Base-by-base conservation (phyloP, 352 stramenopile species). In the Pythium periplocum region DNA sequence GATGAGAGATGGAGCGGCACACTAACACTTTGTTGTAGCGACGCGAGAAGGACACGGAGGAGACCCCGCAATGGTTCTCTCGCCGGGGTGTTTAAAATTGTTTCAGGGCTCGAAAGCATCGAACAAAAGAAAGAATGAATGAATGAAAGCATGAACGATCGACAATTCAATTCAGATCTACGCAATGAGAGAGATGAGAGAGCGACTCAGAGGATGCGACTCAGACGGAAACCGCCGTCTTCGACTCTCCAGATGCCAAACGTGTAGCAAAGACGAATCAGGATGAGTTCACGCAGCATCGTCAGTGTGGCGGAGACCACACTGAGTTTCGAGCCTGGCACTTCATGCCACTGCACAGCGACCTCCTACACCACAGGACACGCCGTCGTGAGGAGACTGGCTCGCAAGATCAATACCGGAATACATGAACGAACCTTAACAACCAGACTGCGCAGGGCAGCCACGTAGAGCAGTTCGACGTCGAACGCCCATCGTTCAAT, bases 401-500 rank as follows among this genome's bases (percentile, higher is more conserved):
- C 44, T 47, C 26, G 31, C 2, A 9, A 32, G 12, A 35, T 51
- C 26, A 11, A 35, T 43, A 38, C 12, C 4, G 30, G 11, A 11
- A 50, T 1, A 26, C 17, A 26, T 11, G 11, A 26, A 44, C 51
- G 6, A 49, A 87, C 80, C 75, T 88, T 87, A 44, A 92, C 71
- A 11, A 55, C 49, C 51, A 92, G 68, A 31, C 75, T 71, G 39
- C 64, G 81, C 47, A 55, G 66, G 3, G 64, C 78, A 12, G 83
- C 88, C 48, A 97, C 59, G 66, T 89, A 96, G 32, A 98, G 67
- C 55, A 98, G 51, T 56, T 98, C 93, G n/a, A 97, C 88, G 62
- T 98, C 93, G 64, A 98, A 98, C 17, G 87, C 89, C 93, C 93
- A 98, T 39, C 93, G 84, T 54, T 97, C 82, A 17, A 98, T 89